Evolutionary conservation across 2,329 filamentous ascomycete genomes (phyloP).

Genomic region (Penicillium janthinellum): DNA sequence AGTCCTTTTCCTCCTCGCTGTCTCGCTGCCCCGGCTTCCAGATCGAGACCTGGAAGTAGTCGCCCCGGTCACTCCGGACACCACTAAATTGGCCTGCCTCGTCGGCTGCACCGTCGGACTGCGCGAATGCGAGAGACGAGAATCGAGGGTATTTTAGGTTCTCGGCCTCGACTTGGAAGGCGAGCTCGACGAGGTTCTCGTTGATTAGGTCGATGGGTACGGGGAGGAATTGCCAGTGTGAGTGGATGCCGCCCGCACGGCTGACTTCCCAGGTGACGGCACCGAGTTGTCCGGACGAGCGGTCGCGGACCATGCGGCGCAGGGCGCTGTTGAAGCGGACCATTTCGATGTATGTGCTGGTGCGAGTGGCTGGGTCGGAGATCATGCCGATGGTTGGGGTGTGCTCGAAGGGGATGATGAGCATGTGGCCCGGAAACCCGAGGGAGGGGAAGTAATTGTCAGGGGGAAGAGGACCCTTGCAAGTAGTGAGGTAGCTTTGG

Average conservation of each 20-base stretch:
- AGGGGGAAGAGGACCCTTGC: conserved; percentile 84
- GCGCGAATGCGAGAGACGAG: conserved; percentile 31
- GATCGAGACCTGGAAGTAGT: conserved; percentile 83
- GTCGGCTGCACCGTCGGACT: conserved; percentile 19
- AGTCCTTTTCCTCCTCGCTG: neutral
- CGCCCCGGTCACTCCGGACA: conserved; percentile 45
- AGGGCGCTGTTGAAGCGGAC: conserved; percentile 73
- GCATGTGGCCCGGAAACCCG: conserved; percentile 78
- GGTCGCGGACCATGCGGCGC: conserved; percentile 70
- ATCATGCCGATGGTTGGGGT: conserved; percentile 73
- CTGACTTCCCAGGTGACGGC: conserved; percentile 92
- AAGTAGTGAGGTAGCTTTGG: conserved; percentile 84
- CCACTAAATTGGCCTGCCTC: conserved; percentile 15
- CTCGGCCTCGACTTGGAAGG: conserved; percentile 84
- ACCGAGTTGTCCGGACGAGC: conserved; percentile 62
- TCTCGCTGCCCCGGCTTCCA: conserved; percentile 54
- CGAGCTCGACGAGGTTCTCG: conserved; percentile 79
- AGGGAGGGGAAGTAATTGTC: conserved; percentile 71
- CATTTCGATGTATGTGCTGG: conserved; percentile 77
- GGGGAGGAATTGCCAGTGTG: conserved; percentile 92
- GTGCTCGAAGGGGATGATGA: conserved; percentile 88
- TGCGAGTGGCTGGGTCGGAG: conserved; percentile 56
- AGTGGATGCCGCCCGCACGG: conserved; percentile 76
- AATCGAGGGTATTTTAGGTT: conserved; percentile 65
- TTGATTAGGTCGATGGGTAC: conserved; percentile 67